A percentile compares a stretch with the other conserved stretches of the same genome.
These are phyloP conservation scores for Colletotrichum costaricense DNA, from an alignment of 2,329 filamentous ascomycete genomes.

Conservation along the genomic window DNA sequence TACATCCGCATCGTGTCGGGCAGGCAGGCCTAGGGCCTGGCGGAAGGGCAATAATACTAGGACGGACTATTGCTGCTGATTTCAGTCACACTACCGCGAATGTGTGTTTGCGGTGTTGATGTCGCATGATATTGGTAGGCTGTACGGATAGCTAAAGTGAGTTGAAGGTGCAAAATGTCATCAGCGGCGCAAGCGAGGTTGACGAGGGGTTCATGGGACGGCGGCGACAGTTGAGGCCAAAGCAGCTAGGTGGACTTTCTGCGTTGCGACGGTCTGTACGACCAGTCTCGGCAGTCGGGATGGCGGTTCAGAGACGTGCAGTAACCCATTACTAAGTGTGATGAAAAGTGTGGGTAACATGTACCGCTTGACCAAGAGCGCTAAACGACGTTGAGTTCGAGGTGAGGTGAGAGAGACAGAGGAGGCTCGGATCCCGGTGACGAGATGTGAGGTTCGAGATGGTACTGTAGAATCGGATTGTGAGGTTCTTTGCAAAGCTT, in stretches of 20 bases:
- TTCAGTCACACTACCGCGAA: slow-evolving; percentile 22
- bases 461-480: neutral
- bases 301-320: neutral
- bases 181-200: slow-evolving; percentile 17
- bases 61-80: slow-evolving; percentile 23
- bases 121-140: neutral
- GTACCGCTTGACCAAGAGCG: neutral
- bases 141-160: neutral
- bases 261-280: neutral
- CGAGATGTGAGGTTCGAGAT: neutral
- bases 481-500: slow-evolving; percentile 14
- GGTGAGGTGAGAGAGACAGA: neutral
- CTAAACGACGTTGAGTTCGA: neutral
- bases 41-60: slow-evolving; percentile 11
- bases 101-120: neutral
- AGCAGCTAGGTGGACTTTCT: slow-evolving; percentile 1
- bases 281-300: slow-evolving; percentile 13
- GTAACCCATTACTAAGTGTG: neutral
- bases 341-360: neutral
- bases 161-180: slow-evolving; percentile 2
- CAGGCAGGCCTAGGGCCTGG: neutral
- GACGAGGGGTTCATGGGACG: neutral
- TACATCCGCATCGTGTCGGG: slow-evolving; percentile 7
- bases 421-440: neutral
- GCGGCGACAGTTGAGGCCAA: slow-evolving; percentile 17